Conservation (phyloP, 2,329 filamentous ascomycete species). For the Plenodomus biglobosus region DNA sequence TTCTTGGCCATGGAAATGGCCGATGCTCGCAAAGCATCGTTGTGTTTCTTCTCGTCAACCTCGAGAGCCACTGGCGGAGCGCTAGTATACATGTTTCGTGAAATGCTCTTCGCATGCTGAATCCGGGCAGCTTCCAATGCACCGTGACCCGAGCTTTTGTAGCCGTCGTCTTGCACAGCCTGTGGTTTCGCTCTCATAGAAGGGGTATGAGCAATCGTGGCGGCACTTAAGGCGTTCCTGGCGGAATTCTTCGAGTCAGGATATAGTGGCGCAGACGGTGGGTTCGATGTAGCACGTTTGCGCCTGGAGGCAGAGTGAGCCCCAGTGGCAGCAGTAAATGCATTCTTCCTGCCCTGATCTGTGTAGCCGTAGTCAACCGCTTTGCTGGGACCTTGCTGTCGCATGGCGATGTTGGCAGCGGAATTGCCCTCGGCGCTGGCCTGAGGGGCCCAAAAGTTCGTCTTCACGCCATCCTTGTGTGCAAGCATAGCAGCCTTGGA, state of each 20-base stretch:
- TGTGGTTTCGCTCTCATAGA: constrained; percentile 30
- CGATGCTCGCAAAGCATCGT: constrained; percentile 75
- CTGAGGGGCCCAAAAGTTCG: constrained; percentile 56
- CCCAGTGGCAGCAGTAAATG: constrained; percentile 73
- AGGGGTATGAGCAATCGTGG: constrained; percentile 64
- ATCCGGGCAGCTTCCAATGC: constrained; percentile 64
- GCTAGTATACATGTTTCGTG: constrained; percentile 75
- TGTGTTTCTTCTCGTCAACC: constrained; percentile 70
- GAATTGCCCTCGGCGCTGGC: constrained; percentile 61
- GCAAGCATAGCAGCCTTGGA: constrained; percentile 76
- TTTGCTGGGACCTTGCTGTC: constrained; percentile 52
- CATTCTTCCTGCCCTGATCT: constrained; percentile 61
- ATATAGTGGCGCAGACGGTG: constrained; percentile 50
- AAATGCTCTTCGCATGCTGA: constrained; percentile 68
- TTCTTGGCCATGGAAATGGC: constrained; percentile 86
- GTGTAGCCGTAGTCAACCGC: constrained; percentile 52
- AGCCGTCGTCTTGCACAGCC: constrained; percentile 15
- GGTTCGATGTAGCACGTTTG: constrained; percentile 65
- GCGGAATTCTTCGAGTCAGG: constrained; percentile 62
- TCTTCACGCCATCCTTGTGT: constrained; percentile 54
- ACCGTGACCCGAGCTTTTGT: constrained; percentile 49
- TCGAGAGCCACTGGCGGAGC: constrained; percentile 71
- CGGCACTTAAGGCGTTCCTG: constrained; percentile 71
- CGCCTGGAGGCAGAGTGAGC: constrained; percentile 64
- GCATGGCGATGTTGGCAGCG: constrained; percentile 69